A percentile compares a stretch with the other conserved stretches of the same genome.
Conservation (phyloP, 768 basidiomycete species). For the Pisolithus marmoratus region DNA sequence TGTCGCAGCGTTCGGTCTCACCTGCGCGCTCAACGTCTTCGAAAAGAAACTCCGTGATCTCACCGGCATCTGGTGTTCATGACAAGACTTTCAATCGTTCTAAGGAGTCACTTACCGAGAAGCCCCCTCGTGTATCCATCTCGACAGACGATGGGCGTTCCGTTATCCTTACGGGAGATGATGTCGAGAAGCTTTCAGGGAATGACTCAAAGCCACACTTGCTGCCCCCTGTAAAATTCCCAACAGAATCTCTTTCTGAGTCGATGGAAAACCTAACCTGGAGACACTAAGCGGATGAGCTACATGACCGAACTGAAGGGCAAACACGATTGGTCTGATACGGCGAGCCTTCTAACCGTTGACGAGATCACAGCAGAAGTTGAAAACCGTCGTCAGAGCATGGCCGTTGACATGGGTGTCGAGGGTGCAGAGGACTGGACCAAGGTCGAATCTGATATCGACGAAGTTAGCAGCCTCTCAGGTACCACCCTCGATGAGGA, state of each 20-base stretch:
- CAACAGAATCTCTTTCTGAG: slow-evolving; percentile 74
- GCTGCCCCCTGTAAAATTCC: slow-evolving; percentile 74
- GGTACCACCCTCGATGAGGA: slow-evolving; percentile 44
- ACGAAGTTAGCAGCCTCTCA: slow-evolving; percentile 43
- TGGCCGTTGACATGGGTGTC: slow-evolving; percentile 37
- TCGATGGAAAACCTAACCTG: slow-evolving; percentile 57
- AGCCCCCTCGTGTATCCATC: slow-evolving; percentile 67
- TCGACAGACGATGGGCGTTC: slow-evolving; percentile 69
- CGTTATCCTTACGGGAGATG: slow-evolving; percentile 54
- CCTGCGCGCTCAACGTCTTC: slow-evolving; percentile 42
- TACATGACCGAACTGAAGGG: slow-evolving; percentile 77
- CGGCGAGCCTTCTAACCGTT: slow-evolving; percentile 88
- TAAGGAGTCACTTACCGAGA: slow-evolving; percentile 31
- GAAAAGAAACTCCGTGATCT: slow-evolving; percentile 36
- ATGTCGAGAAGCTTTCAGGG: slow-evolving; percentile 28
- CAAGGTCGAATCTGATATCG: slow-evolving; percentile 50
- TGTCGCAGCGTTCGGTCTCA: slow-evolving; percentile 32
- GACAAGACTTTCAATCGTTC: slow-evolving; percentile 29
- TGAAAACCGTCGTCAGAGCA: slow-evolving; percentile 57
- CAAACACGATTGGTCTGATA: slow-evolving; percentile 81
- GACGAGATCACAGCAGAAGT: slow-evolving; percentile 98
- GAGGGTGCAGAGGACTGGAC: slow-evolving; percentile 69
- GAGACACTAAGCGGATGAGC: slow-evolving; percentile 58
- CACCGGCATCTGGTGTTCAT: slow-evolving; percentile 26
- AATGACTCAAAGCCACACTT: slow-evolving; percentile 45